Evolutionary conservation across 176 grass and related monocot species (phyloP).

Genomic region (Saccharum spontaneum): DNA sequence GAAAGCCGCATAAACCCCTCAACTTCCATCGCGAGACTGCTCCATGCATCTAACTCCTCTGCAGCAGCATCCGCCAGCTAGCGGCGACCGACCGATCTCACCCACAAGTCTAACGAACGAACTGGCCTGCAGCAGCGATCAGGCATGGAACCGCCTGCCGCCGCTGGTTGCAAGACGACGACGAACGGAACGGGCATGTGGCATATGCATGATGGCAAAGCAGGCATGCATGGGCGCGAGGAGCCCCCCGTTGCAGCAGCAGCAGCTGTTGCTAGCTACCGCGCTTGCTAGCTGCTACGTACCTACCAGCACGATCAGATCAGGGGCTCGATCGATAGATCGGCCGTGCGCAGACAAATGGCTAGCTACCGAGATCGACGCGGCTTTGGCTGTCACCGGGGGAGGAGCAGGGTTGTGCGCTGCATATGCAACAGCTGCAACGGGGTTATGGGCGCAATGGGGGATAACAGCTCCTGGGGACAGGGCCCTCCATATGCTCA

Average conservation of each 20-base stretch:
- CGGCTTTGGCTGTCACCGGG: conserved; percentile 13
- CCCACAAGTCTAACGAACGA: not conserved
- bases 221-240: not conserved
- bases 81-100: not conserved
- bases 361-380: not conserved
- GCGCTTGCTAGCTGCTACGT: not conserved
- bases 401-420: not conserved
- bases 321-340: not conserved
- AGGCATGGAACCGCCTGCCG: not conserved
- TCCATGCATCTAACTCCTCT: not conserved
- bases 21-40: conserved; percentile 9
- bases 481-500: conserved; percentile 43
- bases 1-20: not conserved
- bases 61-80: not conserved
- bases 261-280: too few species aligned
- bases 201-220: not conserved
- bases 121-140: not conserved
- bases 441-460: conserved; percentile 29
- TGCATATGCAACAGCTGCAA: conserved; percentile 14
- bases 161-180: not conserved
- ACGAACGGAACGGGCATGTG: not conserved
- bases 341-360: not conserved
- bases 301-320: conserved; percentile 14
- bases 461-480: conserved; percentile 11
- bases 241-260: not conserved